These are phyloP conservation scores for Trichomonas vaginalis DNA, from an alignment of 208 protist species.

Conservation along the genomic window DNA sequence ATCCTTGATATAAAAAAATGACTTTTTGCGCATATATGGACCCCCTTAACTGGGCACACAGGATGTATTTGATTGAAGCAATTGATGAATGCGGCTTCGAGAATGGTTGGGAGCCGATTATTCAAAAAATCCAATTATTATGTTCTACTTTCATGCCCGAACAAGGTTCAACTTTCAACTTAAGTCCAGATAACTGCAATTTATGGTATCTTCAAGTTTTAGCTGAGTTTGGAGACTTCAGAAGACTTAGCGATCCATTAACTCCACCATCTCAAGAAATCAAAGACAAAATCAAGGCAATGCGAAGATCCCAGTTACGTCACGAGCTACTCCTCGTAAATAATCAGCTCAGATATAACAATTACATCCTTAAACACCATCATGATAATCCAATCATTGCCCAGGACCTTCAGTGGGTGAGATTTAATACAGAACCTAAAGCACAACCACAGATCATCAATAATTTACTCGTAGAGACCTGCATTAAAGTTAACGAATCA, in stretches of 20 bases:
- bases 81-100: neutral
- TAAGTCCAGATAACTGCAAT: neutral
- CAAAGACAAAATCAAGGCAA: neutral
- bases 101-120: neutral
- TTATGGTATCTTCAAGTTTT: neutral
- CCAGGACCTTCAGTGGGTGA: neutral
- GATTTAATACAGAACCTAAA: neutral
- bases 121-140: neutral
- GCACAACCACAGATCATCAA: neutral
- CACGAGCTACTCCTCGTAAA: neutral
- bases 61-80: neutral
- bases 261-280: neutral
- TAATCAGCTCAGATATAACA: slow-evolving; percentile 1
- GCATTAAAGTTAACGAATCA: neutral
- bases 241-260: neutral
- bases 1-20: neutral
- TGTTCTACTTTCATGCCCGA: neutral
- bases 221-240: slow-evolving; percentile 10
- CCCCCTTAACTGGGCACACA: neutral
- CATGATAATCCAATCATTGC: neutral
- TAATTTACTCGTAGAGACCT: neutral
- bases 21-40: slow-evolving; percentile 3
- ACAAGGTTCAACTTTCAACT: neutral
- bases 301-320: neutral
- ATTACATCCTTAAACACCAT: neutral